Evolutionary conservation across 371 early-diverging fungal species (phyloP), one percentile per base, ranked within the genome.

Genomic region (Mucor ambiguus): DNA sequence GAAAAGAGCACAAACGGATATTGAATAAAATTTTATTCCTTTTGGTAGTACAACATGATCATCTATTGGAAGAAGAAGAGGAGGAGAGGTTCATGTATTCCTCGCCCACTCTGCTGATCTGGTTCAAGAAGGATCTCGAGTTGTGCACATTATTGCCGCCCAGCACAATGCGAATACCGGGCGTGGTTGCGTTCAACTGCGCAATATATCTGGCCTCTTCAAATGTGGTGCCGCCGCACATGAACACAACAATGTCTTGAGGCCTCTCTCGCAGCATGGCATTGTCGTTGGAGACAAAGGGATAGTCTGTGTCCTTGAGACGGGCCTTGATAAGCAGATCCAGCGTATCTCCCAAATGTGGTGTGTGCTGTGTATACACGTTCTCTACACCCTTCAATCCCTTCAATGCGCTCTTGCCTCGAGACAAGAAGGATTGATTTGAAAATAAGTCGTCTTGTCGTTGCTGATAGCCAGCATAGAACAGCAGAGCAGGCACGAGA

Each of bases 321-420:
- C 87, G 86, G 16, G 94, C 95, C 70, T 95, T 95, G 54, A 93
- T 74, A 54, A 94, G 65, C 41, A 85, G 77, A 64, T 94, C 91
- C 28, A 98, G 49, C 30, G 89, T 92, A 35, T 90, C 89, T 0
- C 87, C 89, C 49, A 98, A 66, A 9, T 87, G 85, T 10, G 98
- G 96, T n/a, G 85, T 85, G 73, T 98, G 98, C 71, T 96, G 96
- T 11, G 98, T 97, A 75, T 97, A 98, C 12, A 98, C 97, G 69
- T 98, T 98, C 64, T 98, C 98, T n/a, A 95, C 96, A 4, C 97
- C 99, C 79, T 93, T 93, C 37, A 95, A 73, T 18, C 96, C 96
- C 63, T 93, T 94, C 61, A 96, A 85, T 9, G 91, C 92, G 58
- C 87, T 91, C 68, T 89, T 89, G 12, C 93, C 92, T 30, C 93